phyloP scores from a whole-genome alignment of 2,329 filamentous ascomycete genomes.

The Aspergillus novofumigatus region DNA sequence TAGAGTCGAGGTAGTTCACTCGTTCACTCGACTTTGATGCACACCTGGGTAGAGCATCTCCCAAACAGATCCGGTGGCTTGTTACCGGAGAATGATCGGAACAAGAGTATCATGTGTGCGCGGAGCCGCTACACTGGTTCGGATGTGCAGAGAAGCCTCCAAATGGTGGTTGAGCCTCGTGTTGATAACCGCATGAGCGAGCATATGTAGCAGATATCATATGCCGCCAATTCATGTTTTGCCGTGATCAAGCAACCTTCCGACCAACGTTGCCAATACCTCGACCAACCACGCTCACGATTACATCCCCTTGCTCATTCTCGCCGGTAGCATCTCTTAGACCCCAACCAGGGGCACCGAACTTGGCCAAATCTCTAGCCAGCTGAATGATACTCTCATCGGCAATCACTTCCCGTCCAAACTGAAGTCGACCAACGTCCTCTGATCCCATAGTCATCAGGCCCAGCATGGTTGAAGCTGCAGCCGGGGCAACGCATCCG shows the following conservation, averaged over 20 bases:
- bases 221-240: slow-evolving; percentile 1
- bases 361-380: slow-evolving; percentile 79
- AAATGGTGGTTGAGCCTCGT: neutral
- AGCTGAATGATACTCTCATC: slow-evolving; percentile 75
- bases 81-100: neutral
- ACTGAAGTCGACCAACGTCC: slow-evolving; percentile 80
- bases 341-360: slow-evolving; percentile 88
- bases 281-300: slow-evolving; percentile 86
- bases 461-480: slow-evolving; percentile 70
- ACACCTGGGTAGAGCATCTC: neutral
- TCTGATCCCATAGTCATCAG: slow-evolving; percentile 98
- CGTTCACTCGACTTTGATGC: neutral
- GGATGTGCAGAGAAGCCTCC: neutral
- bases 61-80: neutral
- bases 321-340: slow-evolving; percentile 69
- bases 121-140: neutral
- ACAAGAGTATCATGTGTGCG: neutral
- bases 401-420: slow-evolving; percentile 77
- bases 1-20: neutral
- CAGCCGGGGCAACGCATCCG: slow-evolving; percentile 71
- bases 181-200: neutral
- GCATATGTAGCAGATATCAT: neutral
- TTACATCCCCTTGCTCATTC: slow-evolving; percentile 62
- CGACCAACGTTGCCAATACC: slow-evolving; percentile 93
- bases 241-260: slow-evolving; percentile 63